phyloP scores from a whole-genome alignment of 129 eudicot genomes.

The Artemisia argyi region DNA sequence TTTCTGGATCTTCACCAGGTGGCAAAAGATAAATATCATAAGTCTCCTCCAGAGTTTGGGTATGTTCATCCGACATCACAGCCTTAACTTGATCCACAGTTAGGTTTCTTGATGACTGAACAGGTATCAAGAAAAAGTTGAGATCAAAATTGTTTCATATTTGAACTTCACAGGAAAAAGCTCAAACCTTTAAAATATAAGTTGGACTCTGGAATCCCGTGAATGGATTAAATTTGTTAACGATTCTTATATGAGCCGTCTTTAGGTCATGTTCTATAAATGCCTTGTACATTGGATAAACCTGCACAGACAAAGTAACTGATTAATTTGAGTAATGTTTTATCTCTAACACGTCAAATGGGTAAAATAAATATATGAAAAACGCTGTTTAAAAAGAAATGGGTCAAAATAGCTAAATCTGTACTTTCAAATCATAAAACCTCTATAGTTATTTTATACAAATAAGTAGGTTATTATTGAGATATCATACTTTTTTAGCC shows the following conservation, averaged over 20 bases:
- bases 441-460: neutral
- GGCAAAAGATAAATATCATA: conserved; percentile 87
- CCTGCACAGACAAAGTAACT: conserved; percentile 24
- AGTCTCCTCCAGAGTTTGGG: conserved; percentile 38
- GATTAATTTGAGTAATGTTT: neutral
- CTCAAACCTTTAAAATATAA: conserved; percentile 49
- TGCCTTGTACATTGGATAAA: conserved; percentile 44
- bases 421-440: no score
- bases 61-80: conserved; percentile 35
- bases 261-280: conserved; percentile 41
- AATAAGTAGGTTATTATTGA: neutral
- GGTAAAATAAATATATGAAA: neutral
- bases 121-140: conserved; percentile 13
- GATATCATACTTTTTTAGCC: neutral
- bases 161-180: conserved; percentile 2
- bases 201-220: conserved; percentile 92
- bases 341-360: neutral
- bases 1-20: conserved; percentile 96
- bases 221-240: conserved; percentile 91
- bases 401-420: neutral
- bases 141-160: neutral
- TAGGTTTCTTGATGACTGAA: conserved; percentile 32
- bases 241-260: conserved; percentile 41
- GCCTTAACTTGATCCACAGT: conserved; percentile 32
- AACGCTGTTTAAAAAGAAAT: neutral